Evolutionary conservation across 1,284 basidiomycete species (phyloP).

Genomic region (Ceratobasidium sp.): DNA sequence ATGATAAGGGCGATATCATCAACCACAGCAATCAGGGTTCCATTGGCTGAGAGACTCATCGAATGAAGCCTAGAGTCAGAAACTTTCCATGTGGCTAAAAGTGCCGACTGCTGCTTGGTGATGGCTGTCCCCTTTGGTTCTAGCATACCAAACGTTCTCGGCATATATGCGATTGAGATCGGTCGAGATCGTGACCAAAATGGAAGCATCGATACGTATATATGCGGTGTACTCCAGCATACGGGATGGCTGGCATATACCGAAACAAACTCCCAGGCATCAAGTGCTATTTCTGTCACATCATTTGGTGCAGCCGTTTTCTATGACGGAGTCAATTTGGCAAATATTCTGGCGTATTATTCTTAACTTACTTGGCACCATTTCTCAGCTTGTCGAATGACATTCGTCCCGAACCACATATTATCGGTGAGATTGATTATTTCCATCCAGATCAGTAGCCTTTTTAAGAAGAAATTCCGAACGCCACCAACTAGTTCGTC

Average conservation of each 20-base stretch:
- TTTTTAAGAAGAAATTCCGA: not conserved
- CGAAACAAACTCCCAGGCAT: not conserved
- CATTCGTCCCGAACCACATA: not conserved
- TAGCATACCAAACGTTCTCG: not conserved
- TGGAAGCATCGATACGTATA: conserved; percentile 13
- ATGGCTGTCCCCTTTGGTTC: not conserved
- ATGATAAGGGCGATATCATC: not conserved
- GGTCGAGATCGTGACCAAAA: not conserved
- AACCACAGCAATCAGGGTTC: not conserved
- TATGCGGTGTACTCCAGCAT: conserved; percentile 26
- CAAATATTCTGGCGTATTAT: not conserved
- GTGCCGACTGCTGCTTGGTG: not conserved
- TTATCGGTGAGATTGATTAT: conserved; percentile 7
- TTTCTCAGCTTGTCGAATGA: not conserved
- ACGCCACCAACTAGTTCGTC: not conserved
- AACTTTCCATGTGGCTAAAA: not conserved
- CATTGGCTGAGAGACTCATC: not conserved
- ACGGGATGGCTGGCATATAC: too few relatives aligned
- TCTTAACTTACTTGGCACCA: not conserved
- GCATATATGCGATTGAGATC: not conserved
- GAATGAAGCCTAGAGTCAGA: not conserved
- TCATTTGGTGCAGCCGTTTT: not conserved
- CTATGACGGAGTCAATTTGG: not conserved
- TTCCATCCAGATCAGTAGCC: conserved; percentile 22
- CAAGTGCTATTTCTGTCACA: not conserved